Percentiles rank a stretch among this genome's conserved stretches.
These are phyloP conservation scores for Dendrobium huoshanense DNA, from an alignment of 106 monocot species.

Conservation along the genomic window DNA sequence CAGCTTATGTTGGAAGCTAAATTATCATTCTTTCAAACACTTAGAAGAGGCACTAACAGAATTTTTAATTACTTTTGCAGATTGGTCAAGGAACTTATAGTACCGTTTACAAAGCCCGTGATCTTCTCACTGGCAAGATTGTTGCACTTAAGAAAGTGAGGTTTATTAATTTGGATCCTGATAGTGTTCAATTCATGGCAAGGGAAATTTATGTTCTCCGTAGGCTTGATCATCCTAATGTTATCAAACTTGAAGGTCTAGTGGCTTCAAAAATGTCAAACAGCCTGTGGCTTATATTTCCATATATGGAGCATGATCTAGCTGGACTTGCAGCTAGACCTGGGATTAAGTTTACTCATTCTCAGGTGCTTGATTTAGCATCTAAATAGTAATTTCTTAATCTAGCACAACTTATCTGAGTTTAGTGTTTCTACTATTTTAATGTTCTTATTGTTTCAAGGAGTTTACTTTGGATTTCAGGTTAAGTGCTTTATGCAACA, in stretches of 20 bases:
- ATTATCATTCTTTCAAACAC: too few species aligned
- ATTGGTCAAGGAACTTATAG: constrained; percentile 82
- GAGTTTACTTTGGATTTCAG: constrained; percentile 27
- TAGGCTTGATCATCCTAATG: constrained; percentile 63
- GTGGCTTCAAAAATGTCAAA: constrained; percentile 54
- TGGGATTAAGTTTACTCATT: constrained; percentile 46
- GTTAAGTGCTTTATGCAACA: constrained; percentile 73
- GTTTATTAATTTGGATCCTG: constrained; percentile 64
- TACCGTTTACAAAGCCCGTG: constrained; percentile 64
- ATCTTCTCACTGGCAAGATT: constrained; percentile 53
- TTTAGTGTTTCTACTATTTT: background rate
- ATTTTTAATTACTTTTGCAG: constrained; percentile 20
- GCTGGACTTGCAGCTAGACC: constrained; percentile 62
- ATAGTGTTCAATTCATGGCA: constrained; percentile 73
- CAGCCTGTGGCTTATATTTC: constrained; percentile 60
- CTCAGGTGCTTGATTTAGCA: constrained; percentile 36
- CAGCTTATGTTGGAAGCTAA: too few species aligned
- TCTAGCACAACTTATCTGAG: background rate
- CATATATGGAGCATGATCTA: constrained; percentile 79
- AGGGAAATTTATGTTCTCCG: constrained; percentile 68
- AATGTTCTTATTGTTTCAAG: background rate
- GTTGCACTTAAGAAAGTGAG: constrained; percentile 69
- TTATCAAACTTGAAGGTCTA: constrained; percentile 61
- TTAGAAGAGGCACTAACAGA: too few species aligned
- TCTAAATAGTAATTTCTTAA: background rate